Evolutionary conservation across 140 eudicot genomes (phyloP), one percentile per base, ranked within the genome.

Genomic region (Senecio squalidus): DNA sequence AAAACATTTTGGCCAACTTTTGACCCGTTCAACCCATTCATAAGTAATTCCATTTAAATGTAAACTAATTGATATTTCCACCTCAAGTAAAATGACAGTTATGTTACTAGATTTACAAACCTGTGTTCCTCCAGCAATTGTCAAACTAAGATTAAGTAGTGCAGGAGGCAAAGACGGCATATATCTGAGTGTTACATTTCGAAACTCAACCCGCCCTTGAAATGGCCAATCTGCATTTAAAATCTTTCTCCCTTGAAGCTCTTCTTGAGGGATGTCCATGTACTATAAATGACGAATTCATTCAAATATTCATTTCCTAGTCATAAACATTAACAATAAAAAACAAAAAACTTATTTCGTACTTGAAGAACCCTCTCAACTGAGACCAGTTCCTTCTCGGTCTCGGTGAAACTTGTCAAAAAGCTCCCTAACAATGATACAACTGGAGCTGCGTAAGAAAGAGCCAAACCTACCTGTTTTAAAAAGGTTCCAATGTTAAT

Each of bases 391-490:
- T 91, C 96, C 75, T 86, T 91, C 63, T 91, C 98, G 3, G 98
- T 91, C 60, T 91, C 98, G 16, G 96, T 84, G 71, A 86, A 86
- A 68, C 98, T 91, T 20, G 96, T 76, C 69, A 86, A 71, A 55
- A 91, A 91, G 72, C 88, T 91, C 55, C 98, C 96, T 53, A 91
- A 53, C 52, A 86, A 72, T 18, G 98, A 83, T 40, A 91, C 98
- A 65, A 81, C 66, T 18, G 98, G 96, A 56, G 96, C 79, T 58
- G 98, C 96, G 50, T 91, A 91, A 21, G 98, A 91, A 59, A 91
- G 96, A 9, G 98, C 98, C 78, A 91, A 75, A 34, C 98, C 98
- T n/a, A 91, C 96, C 98, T 91, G 82, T 64, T 60, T 48, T 70
- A 27, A 63, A 28, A 64, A 18, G 41, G 25, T 43, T 47, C 18